A percentile compares a stretch with the other conserved stretches of the same genome.
Conservation (phyloP, 2,329 filamentous ascomycete genomes). For the Verticillium nubilum region DNA sequence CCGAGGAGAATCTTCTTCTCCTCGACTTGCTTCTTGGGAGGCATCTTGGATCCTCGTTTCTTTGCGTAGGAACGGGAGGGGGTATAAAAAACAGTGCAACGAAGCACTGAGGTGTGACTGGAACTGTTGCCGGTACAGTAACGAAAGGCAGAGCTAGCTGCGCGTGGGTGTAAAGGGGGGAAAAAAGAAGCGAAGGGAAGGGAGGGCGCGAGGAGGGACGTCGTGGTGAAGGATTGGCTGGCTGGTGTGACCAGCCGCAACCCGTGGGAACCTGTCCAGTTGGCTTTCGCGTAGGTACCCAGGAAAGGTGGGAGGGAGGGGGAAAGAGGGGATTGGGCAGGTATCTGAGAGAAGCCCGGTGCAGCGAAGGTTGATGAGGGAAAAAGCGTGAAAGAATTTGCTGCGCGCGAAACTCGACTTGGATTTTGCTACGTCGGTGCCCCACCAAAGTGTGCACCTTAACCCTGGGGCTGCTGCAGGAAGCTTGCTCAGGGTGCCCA, state of each 20-base stretch:
- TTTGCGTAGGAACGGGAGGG: constrained; percentile 53
- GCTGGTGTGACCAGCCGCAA: constrained; percentile 31
- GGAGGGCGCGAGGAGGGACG: constrained; percentile 28
- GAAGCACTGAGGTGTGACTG: constrained; percentile 41
- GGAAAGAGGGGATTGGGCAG: constrained; percentile 2
- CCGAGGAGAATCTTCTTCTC: constrained; percentile 97
- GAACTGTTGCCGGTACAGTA: background rate
- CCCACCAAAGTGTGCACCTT: constrained; percentile 5
- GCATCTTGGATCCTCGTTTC: constrained; percentile 67
- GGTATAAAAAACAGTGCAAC: constrained; percentile 41
- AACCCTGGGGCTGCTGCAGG: background rate
- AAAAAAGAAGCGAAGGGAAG: constrained; percentile 49
- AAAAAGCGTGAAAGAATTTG: constrained; percentile 20
- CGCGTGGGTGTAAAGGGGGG: constrained; percentile 44
- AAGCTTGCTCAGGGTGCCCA: background rate
- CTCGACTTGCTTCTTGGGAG: constrained; percentile 86
- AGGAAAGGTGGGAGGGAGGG: constrained; percentile 4
- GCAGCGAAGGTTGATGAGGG: constrained; percentile 6
- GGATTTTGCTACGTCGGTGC: constrained; percentile 1
- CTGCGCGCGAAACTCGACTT: constrained; percentile 1
- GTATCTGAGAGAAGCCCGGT: background rate
- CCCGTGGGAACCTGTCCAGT: constrained; percentile 13
- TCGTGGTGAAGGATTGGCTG: constrained; percentile 39
- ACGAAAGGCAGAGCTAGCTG: constrained; percentile 62
- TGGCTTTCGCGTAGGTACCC: background rate